Evolutionary conservation across 2,329 filamentous ascomycete species (phyloP).

Genomic region (Pseudonectria foliicola): DNA sequence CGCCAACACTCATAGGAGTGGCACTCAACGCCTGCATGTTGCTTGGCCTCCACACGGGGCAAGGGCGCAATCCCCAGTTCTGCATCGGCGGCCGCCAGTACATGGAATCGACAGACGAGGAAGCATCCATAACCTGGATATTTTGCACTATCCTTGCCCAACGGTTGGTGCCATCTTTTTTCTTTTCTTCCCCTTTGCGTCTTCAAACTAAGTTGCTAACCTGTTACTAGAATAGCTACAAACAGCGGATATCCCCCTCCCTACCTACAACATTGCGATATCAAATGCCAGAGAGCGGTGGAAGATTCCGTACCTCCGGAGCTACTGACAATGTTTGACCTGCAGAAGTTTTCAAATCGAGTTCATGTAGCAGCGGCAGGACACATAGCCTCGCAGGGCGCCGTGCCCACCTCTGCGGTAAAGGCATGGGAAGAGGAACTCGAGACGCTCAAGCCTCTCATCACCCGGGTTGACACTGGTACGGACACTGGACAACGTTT

Average conservation of each 20-base stretch:
- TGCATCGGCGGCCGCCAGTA: constrained; percentile 36
- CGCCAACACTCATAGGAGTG: constrained; percentile 38
- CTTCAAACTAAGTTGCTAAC: constrained; percentile 4
- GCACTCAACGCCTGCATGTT: constrained; percentile 41
- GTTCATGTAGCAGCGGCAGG: constrained; percentile 41
- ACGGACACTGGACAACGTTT: too few relatives aligned
- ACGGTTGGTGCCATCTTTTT: constrained; percentile 25
- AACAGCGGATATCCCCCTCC: constrained; percentile 41
- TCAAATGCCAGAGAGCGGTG: constrained; percentile 33
- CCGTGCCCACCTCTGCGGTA: constrained; percentile 40
- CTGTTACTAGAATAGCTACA: constrained; percentile 24
- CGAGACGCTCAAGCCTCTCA: constrained; percentile 37
- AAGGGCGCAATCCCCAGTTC: constrained; percentile 43
- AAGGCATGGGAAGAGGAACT: constrained; percentile 46
- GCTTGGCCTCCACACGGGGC: constrained; percentile 45
- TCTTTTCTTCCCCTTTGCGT: neutral
- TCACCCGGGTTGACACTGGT: constrained; percentile 43
- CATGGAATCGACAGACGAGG: constrained; percentile 40
- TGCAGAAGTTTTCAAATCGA: constrained; percentile 44
- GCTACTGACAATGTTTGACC: constrained; percentile 37
- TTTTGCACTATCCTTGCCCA: constrained; percentile 47
- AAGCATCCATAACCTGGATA: constrained; percentile 46
- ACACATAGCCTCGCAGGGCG: constrained; percentile 38
- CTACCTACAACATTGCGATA: constrained; percentile 44
- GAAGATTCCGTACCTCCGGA: constrained; percentile 36